Evolutionary conservation across 2,329 filamentous ascomycete genomes (phyloP), one percentile per base, ranked within the genome.

Genomic region (Cladosporium sp.): DNA sequence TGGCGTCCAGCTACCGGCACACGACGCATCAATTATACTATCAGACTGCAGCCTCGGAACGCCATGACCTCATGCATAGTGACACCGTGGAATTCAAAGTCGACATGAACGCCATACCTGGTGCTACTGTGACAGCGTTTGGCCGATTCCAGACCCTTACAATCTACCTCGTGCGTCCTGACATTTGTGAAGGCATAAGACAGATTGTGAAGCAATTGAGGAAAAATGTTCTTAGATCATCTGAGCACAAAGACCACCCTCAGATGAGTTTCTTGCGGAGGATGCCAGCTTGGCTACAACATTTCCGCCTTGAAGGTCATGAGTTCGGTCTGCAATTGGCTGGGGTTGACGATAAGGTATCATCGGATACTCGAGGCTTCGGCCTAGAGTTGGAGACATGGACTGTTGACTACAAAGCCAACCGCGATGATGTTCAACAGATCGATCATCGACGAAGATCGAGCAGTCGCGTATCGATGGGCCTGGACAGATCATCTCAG

Each of bases 21-120:
- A 88, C 93, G 62, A 89, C 90, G 0, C 92, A 97, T 70, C 85
- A 91, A 64, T 81, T 99, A 1, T 99, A 97, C 73, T 99, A 99
- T 70, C 95, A 97, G 70, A 96, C 92, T 0, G 87, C 88, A 20
- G 84, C 86, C 9, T 89, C 92, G 5, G 85, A 86, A 60, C 88
- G 91, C 54, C 93, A 96, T 69, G 91, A 96, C 67, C 80, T 99
- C 5, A 82, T 97, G 2, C 86, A 92, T 37, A 95, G 89, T 0
- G 93, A 99, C 68, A 89, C 87, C 1, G 84, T 97, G 59, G 94
- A 99, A 68, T 74, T 97, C 59, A 96, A 93, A 68, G 77, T 90
- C 0, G 88, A 96, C 68, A 77, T 97, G 12, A 93, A 85, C 63
- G 93, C 93, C 5, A 86, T 89, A 3, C 92, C 92, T 0, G 88